Evolutionary conservation across 768 basidiomycete species (phyloP), one percentile per base, ranked within the genome.

Genomic region (Peribolospora kevripleyi): DNA sequence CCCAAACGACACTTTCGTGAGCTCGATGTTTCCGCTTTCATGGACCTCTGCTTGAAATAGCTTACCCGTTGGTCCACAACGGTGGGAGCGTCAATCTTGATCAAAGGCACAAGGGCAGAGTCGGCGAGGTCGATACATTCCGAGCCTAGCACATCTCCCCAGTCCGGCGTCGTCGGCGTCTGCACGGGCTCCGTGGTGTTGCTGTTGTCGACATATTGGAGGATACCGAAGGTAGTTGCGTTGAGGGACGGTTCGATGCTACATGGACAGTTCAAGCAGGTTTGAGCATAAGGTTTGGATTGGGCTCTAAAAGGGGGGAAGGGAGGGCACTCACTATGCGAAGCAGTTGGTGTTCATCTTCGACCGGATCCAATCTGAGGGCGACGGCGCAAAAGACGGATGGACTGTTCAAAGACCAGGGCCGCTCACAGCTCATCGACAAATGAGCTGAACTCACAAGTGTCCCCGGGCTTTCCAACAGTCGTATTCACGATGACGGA

Each of bases 401-500:
- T 25, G 25, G 25, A 25, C 25, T 25, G 25, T 25, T 25, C 25
- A 25, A 25, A 25, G 25, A 25, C 25, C 25, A 25, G 25, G 25
- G 25, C 25, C 25, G 25, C 25, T 25, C 25, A 25, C 25, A 25
- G 25, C 25, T 25, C 25, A 25, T 25, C 25, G 25, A 25, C 25
- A 25, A 25, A 25, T 25, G 25, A 25, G 25, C 25, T 25, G 25
- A 25, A 25, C 25, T 25, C 25, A 25, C 25, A 25, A 25, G 25
- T 25, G 25, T 62, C 61, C 11, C 64, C 63, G 11, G 42, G 46
- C n/a, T 42, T 6, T 43, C 61, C 58, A 14, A 51, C 40, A 9
- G 53, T 51, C 9, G 63, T 62, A 46, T 59, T 54, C 39, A 65
- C 47, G 45, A 65, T 49, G 49, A 58, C 58, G 4, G 60, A 61